Evolutionary conservation across 2,329 filamentous ascomycete genomes (phyloP).

Genomic region (Fusarium miscanthi): DNA sequence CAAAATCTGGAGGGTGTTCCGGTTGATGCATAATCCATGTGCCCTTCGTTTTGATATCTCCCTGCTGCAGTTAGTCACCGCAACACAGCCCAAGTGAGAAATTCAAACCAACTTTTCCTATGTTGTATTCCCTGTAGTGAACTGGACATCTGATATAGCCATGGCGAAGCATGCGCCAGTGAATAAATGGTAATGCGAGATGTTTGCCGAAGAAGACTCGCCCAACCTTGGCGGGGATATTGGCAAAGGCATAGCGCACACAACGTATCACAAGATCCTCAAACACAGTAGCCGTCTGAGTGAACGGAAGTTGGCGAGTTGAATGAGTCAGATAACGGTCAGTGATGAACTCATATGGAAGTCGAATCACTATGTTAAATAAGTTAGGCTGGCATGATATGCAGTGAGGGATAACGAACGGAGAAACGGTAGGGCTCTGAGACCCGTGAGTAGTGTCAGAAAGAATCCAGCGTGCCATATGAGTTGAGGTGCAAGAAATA

Average conservation of each 20-base stretch:
- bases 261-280: constrained; percentile 82
- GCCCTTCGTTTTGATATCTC: constrained; percentile 64
- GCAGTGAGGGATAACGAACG: constrained; percentile 56
- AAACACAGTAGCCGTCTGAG: constrained; percentile 76
- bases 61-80: constrained; percentile 22
- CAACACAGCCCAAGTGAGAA: not conserved
- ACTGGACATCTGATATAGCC: constrained; percentile 72
- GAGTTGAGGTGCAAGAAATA: constrained; percentile 78
- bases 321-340: constrained; percentile 48
- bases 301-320: constrained; percentile 65
- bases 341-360: constrained; percentile 47
- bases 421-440: constrained; percentile 76
- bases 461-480: constrained; percentile 74
- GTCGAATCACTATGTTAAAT: constrained; percentile 41
- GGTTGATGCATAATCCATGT: constrained; percentile 76
- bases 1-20: constrained; percentile 73
- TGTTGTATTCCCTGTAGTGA: constrained; percentile 66
- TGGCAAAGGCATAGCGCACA: constrained; percentile 80
- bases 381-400: constrained; percentile 12
- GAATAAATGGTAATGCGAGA: constrained; percentile 78
- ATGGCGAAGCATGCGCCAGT: constrained; percentile 80
- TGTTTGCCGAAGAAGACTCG: constrained; percentile 81
- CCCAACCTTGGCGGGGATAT: constrained; percentile 74
- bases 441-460: constrained; percentile 65
- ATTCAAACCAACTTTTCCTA: constrained; percentile 44